phyloP scores from a whole-genome alignment of 2,329 filamentous ascomycete genomes.

The Clarireedia monteithiana region DNA sequence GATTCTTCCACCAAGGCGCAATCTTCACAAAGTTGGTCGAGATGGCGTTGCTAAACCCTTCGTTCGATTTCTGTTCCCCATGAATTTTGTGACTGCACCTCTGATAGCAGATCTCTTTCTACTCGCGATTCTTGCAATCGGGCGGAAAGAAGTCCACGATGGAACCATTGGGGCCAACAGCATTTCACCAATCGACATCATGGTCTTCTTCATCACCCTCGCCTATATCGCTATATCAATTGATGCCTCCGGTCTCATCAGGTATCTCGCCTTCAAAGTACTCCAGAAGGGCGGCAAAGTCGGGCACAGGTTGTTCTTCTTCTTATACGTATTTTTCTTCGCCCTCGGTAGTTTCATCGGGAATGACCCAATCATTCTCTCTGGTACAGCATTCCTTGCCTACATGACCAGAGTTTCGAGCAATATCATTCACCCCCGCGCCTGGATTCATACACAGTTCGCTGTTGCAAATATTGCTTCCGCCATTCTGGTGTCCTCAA shows the following conservation, averaged over 20 bases:
- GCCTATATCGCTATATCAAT: constrained; percentile 74
- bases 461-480: constrained; percentile 66
- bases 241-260: constrained; percentile 65
- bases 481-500: constrained; percentile 69
- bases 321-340: constrained; percentile 68
- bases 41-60: constrained; percentile 33
- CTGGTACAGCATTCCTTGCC: constrained; percentile 65
- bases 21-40: constrained; percentile 19
- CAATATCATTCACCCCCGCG: constrained; percentile 62
- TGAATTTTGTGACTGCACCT: constrained; percentile 66
- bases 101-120: constrained; percentile 65
- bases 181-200: constrained; percentile 65
- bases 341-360: constrained; percentile 59
- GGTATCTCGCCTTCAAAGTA: constrained; percentile 63
- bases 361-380: constrained; percentile 69
- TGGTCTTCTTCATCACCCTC: constrained; percentile 65
- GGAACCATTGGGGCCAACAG: constrained; percentile 58
- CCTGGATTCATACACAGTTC: constrained; percentile 69
- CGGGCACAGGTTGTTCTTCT: constrained; percentile 64
- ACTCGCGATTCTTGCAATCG: constrained; percentile 61
- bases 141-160: constrained; percentile 56
- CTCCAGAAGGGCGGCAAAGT: constrained; percentile 57
- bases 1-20: constrained; percentile 41
- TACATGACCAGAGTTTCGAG: constrained; percentile 71
- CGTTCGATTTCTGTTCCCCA: constrained; percentile 48